Evolutionary conservation across 1,139 yeast genomes (phyloP).

Genomic region (Blastobotrys raffinosifermentans): DNA sequence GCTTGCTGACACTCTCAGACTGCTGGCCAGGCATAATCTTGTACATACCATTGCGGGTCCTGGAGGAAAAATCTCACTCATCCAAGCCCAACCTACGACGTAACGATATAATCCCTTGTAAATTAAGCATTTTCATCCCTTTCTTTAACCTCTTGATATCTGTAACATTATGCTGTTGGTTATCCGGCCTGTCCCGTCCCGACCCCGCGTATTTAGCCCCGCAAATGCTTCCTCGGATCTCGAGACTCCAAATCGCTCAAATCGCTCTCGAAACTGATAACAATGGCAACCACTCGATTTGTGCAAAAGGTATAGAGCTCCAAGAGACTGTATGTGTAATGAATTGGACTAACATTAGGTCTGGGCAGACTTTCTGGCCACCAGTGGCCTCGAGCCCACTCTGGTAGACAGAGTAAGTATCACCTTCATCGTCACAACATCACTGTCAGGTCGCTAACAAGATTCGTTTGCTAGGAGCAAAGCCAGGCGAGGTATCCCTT

Average conservation of each 20-base stretch:
- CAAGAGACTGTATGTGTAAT: neutral
- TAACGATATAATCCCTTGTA: too few relatives aligned
- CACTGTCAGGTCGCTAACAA: slow-evolving; percentile 10
- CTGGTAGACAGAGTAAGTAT: slow-evolving; percentile 27
- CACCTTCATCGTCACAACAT: slow-evolving; percentile 3
- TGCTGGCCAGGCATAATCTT: slow-evolving; percentile 6
- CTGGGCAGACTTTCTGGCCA: slow-evolving; percentile 32
- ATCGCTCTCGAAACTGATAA: neutral
- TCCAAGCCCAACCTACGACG: too few relatives aligned
- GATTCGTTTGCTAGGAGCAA: slow-evolving; percentile 29
- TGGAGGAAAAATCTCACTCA: slow-evolving; percentile 3
- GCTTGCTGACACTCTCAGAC: slow-evolving; percentile 3
- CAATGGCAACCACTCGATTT: slow-evolving; percentile 14
- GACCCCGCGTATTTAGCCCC: neutral
- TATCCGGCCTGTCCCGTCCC: neutral
- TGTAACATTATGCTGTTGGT: neutral
- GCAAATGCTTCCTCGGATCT: slow-evolving; percentile 3
- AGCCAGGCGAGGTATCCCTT: slow-evolving; percentile 33
- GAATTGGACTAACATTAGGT: slow-evolving; percentile 20
- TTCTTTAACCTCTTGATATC: too few relatives aligned
- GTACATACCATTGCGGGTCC: slow-evolving; percentile 8
- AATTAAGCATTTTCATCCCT: too few relatives aligned
- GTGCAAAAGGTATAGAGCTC: slow-evolving; percentile 13
- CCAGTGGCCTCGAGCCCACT: slow-evolving; percentile 36
- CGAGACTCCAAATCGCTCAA: neutral